Evolutionary conservation across 768 basidiomycete genomes (phyloP).

Genomic region (Russula earlei): DNA sequence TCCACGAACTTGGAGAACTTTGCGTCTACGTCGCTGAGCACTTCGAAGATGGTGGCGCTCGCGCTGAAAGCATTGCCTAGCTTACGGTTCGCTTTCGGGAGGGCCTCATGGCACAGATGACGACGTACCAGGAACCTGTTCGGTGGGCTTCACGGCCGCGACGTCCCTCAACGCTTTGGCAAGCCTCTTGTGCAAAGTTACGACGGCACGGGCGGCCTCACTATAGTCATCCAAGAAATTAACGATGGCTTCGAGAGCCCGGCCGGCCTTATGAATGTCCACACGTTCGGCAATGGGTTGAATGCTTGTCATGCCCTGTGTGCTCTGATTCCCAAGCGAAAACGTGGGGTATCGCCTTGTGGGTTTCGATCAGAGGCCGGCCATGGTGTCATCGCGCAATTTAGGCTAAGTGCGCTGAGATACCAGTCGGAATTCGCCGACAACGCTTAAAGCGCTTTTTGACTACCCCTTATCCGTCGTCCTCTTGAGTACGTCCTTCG

Average conservation of each 20-base stretch:
- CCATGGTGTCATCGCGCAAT: background rate
- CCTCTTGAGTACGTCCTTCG: no score
- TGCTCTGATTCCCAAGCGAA: background rate
- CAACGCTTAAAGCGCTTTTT: no score
- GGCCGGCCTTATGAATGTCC: constrained; percentile 77
- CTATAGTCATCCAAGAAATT: constrained; percentile 64
- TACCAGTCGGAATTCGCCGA: constrained; percentile 11
- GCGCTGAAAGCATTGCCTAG: constrained; percentile 63
- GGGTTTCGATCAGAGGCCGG: no score
- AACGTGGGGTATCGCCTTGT: background rate
- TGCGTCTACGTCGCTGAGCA: constrained; percentile 55
- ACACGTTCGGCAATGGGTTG: constrained; percentile 43
- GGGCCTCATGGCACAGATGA: background rate
- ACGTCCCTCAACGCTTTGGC: constrained; percentile 61
- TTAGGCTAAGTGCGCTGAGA: background rate
- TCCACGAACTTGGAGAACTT: constrained; percentile 70
- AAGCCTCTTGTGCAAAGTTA: constrained; percentile 63
- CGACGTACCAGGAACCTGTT: constrained; percentile 51
- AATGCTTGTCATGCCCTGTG: constrained; percentile 11
- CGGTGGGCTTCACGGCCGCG: constrained; percentile 48
- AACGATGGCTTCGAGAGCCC: constrained; percentile 59
- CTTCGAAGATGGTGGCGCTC: constrained; percentile 58
- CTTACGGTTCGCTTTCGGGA: background rate
- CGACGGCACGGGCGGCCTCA: constrained; percentile 55
- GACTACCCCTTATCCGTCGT: no score